Base-by-base conservation (phyloP, 1,284 basidiomycete genomes). In the Trichosporon sp. region DNA sequence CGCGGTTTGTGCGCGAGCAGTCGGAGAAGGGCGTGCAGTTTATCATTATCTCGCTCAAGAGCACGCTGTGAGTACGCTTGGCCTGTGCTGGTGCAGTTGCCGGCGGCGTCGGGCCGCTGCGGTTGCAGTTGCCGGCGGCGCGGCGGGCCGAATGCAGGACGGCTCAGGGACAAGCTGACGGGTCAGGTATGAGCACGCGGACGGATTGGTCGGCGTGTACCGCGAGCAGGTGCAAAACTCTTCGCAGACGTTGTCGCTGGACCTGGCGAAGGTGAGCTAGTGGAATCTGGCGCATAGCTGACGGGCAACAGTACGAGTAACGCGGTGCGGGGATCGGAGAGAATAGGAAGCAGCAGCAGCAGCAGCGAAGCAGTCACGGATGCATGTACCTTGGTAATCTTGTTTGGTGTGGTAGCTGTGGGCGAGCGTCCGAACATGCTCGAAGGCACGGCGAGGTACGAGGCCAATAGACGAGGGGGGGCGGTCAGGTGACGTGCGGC, bases 201-300 rank as follows among this genome's bases (percentile, higher is more conserved):
- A 94, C 77, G 93, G 93, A 1, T 85, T 98, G 56, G 93, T 98
- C 51, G 95, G 95, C 7, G 94, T 98, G 62, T 95, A 94, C 81
- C 88, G 95, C 23, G 93, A 98, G 79, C 94, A 97, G 78, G 93
- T 94, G 15, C 88, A 92, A 73, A 96, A 97, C 77, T 94, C 92
- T 75, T 95, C 93, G 23, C 87, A 90, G 65, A 92, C 92, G 18
- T 81, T 98, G 74, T 97, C 94, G 1, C 85, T 98, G 65, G 93
- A 98, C 84, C 68, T 84, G 29, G 71, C 75, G 56, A 76, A 78
- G 73, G 91, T 96, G 79, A 87, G 92, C 86, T 2, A 7, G 6
- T 12, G 6, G 34, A 25, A 2, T 12, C 2, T 5, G 0, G 47
- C 6, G 2, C 18, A 3, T 6, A 51, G 47, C 47, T 51, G 21